Percentiles rank a stretch among this genome's conserved stretches.
Evolutionary conservation across 352 stramenopile genomes (phyloP).

Genomic region (Phytophthora kernoviae): DNA sequence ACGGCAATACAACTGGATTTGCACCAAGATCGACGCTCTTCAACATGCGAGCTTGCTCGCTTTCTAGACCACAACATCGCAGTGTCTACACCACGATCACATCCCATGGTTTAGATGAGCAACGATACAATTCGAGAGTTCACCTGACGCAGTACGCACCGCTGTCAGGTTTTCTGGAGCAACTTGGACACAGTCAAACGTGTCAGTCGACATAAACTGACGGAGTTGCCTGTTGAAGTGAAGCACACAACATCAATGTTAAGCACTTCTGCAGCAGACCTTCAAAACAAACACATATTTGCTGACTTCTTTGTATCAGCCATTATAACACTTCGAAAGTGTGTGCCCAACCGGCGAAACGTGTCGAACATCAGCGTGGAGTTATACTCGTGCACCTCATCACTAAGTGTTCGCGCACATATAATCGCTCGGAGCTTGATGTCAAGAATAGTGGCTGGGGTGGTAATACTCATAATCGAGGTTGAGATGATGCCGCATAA

Average conservation of each 20-base stretch:
- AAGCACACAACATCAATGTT: background rate
- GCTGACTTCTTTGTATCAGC: slow-evolving; percentile 67
- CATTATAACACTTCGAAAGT: slow-evolving; percentile 67
- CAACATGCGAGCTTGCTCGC: slow-evolving; percentile 57
- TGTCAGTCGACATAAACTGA: slow-evolving; percentile 69
- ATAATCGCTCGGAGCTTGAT: slow-evolving; percentile 71
- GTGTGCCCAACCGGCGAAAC: slow-evolving; percentile 58
- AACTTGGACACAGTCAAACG: slow-evolving; percentile 66
- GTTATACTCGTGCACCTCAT: slow-evolving; percentile 83
- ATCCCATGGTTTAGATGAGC: background rate
- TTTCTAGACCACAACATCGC: slow-evolving; percentile 57
- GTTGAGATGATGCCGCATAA: slow-evolving; percentile 71
- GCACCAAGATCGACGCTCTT: slow-evolving; percentile 56
- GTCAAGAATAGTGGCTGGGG: slow-evolving; percentile 60
- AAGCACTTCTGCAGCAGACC: background rate
- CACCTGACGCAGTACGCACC: slow-evolving; percentile 23
- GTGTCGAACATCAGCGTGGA: slow-evolving; percentile 66
- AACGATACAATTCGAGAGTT: background rate
- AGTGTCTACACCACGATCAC: slow-evolving; percentile 35
- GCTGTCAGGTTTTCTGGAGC: slow-evolving; percentile 43
- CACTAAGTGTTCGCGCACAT: slow-evolving; percentile 61
- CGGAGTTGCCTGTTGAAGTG: slow-evolving; percentile 52
- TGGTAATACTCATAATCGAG: slow-evolving; percentile 62
- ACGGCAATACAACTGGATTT: slow-evolving; percentile 60
- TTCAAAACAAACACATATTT: background rate